A percentile compares a stretch with the other conserved stretches of the same genome.
phyloP scores from a whole-genome alignment of 2,329 filamentous ascomycete genomes.

The Furcasterigmium sp. region DNA sequence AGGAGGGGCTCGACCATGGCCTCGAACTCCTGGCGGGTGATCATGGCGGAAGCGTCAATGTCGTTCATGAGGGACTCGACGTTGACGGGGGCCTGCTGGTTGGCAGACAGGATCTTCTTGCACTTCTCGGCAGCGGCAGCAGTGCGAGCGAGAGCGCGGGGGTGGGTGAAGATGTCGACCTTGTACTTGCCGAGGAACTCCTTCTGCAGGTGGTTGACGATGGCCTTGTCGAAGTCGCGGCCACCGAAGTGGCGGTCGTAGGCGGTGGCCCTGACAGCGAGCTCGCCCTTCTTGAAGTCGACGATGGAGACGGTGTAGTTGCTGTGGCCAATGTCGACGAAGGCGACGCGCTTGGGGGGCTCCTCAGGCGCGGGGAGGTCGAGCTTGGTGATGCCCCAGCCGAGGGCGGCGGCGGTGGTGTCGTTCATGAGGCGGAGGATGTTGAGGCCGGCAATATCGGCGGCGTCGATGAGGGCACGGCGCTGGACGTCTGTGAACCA shows the following conservation, averaged over 20 bases:
- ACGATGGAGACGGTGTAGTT: constrained; percentile 93
- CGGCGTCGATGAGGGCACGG: constrained; percentile 80
- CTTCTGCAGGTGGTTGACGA: constrained; percentile 89
- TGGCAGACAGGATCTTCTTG: constrained; percentile 97
- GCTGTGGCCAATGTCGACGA: constrained; percentile 93
- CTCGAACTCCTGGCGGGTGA: constrained; percentile 94
- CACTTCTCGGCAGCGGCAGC: constrained; percentile 89
- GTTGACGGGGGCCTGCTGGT: constrained; percentile 86
- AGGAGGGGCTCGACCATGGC: constrained; percentile 82
- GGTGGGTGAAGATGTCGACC: constrained; percentile 87
- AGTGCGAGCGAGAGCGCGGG: constrained; percentile 84
- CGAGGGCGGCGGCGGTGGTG: constrained; percentile 90
- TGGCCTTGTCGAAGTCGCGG: constrained; percentile 90
- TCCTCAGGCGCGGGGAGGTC: constrained; percentile 86
- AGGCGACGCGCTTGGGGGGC: constrained; percentile 84
- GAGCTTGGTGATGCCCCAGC: constrained; percentile 96
- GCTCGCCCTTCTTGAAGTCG: constrained; percentile 95
- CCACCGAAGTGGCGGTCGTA: constrained; percentile 97
- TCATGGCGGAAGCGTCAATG: constrained; percentile 79
- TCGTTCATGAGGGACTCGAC: constrained; percentile 99
- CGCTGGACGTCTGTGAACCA: constrained; percentile 98
- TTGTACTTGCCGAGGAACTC: constrained; percentile 99
- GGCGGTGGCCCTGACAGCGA: constrained; percentile 86
- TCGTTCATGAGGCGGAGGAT: constrained; percentile 94
- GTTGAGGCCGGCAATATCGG: constrained; percentile 91